phyloP scores from a whole-genome alignment of 2,329 filamentous ascomycete genomes.

The Colletotrichum sp. region DNA sequence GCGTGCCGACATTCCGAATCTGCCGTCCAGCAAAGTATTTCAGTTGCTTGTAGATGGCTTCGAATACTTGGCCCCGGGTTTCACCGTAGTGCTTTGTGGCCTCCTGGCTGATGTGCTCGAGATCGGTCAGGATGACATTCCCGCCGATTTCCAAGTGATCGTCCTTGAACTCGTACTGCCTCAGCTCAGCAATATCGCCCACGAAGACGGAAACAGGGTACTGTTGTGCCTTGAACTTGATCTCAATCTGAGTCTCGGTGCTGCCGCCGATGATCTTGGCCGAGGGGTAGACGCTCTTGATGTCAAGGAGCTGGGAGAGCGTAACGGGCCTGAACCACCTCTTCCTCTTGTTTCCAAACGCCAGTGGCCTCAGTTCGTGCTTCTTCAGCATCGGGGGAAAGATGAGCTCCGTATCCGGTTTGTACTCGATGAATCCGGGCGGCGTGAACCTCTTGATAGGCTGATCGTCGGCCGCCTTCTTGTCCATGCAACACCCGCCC shows the following conservation, averaged over 20 bases:
- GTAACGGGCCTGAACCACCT: conserved; percentile 92
- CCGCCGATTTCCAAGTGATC: conserved; percentile 90
- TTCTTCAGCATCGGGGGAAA: conserved; percentile 87
- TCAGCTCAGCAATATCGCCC: conserved; percentile 88
- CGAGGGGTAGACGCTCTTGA: conserved; percentile 82
- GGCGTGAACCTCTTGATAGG: conserved; percentile 75
- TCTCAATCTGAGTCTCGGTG: conserved; percentile 97
- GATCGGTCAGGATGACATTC: conserved; percentile 89
- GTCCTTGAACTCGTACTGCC: conserved; percentile 79
- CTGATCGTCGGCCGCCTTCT: conserved; percentile 50
- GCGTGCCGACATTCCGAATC: conserved; percentile 96
- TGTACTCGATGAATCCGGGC: conserved; percentile 93
- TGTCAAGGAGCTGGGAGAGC: conserved; percentile 84
- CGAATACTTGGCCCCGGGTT: conserved; percentile 76
- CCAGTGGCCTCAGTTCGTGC: conserved; percentile 79
- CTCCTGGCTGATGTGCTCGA: conserved; percentile 82
- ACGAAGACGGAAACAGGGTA: conserved; percentile 92
- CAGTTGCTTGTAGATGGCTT: conserved; percentile 91
- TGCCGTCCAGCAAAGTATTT: conserved; percentile 94
- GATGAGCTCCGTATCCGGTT: conserved; percentile 91
- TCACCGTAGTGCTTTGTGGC: conserved; percentile 80
- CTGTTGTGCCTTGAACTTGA: conserved; percentile 95
- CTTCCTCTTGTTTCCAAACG: conserved; percentile 94
- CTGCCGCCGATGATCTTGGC: conserved; percentile 96
- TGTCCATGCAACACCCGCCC: conserved; percentile 74